phyloP scores from a whole-genome alignment of 164 flowering plant genomes.

The Nymphaea thermarum region DNA sequence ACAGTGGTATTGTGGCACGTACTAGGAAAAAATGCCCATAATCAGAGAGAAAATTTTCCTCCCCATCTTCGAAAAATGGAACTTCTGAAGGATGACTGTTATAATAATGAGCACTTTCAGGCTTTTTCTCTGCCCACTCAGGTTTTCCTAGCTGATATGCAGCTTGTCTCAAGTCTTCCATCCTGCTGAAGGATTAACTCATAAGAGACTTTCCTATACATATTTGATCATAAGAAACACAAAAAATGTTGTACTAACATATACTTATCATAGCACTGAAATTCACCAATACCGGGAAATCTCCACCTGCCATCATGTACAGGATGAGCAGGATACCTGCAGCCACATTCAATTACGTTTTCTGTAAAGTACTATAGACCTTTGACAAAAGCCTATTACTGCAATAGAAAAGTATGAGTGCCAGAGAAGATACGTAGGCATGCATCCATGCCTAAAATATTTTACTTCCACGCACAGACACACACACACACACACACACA shows the following conservation, averaged over 20 bases:
- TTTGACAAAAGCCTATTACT: too few relatives aligned
- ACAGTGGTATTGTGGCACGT: conserved; percentile 7
- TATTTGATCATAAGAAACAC: background rate
- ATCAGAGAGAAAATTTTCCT: conserved; percentile 40
- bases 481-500: too few relatives aligned
- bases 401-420: too few relatives aligned
- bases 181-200: conserved; percentile 17
- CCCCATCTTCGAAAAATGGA: conserved; percentile 47
- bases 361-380: background rate
- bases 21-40: conserved; percentile 54
- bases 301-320: conserved; percentile 41
- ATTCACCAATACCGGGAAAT: conserved; percentile 57
- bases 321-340: conserved; percentile 60
- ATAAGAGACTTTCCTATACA: background rate
- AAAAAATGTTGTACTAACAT: conserved; percentile 18
- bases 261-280: conserved; percentile 61
- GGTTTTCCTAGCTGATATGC: conserved; percentile 41
- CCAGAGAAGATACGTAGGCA: too few relatives aligned
- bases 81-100: conserved; percentile 36
- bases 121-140: conserved; percentile 49
- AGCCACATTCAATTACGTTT: background rate
- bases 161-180: conserved; percentile 32
- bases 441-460: too few relatives aligned
- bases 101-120: conserved; percentile 43
- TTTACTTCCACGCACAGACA: too few relatives aligned